Evolutionary conservation across 345 rosid species (phyloP), one percentile per base, ranked within the genome.

Genomic region (Camelina sativa): DNA sequence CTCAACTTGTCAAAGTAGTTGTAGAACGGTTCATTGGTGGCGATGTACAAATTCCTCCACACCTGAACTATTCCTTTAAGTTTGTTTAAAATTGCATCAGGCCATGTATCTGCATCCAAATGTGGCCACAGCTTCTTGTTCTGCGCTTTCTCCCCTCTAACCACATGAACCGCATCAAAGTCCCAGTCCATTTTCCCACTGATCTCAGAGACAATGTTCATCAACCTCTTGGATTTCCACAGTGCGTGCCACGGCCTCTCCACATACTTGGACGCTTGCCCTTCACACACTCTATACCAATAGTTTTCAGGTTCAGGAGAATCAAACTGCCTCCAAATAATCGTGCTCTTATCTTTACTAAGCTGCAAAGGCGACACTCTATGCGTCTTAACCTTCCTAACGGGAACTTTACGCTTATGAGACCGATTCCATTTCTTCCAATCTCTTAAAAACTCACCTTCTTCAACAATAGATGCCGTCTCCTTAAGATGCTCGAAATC

Each of bases 121-220:
- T 86, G 93, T 13, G 99, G 92, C 97, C 99, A 95, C 0, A 88
- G 87, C 70, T 79, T 86, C 84, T 87, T 95, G 71, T 95, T 87
- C 62, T 83, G 79, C 1, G 93, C 96, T 75, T 90, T 95, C 80
- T 90, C 97, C 19, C 99, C 97, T 70, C 99, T 86, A 61, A 90
- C 92, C 34, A 95, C 96, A 56, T 92, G 98, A 75, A 82, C 95
- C 0, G 92, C 90, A 71, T 90, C 94, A 57, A 90, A 92, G 64
- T 95, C 97, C 97, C 99, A 95, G 76, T 95, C 97, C 99, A 92
- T 90, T 72, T 65, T 84, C 50, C 97, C 97, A 8, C 96, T 89
- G 23, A 95, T 87, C 63, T 81, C 93, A 1, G 93, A 65, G 22
- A 95, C 97, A 7, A 95, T 92, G 80, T 90, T 87, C 97, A 95